Conservation (phyloP, 2,329 filamentous ascomycete genomes). For the Boeremia exigua region DNA sequence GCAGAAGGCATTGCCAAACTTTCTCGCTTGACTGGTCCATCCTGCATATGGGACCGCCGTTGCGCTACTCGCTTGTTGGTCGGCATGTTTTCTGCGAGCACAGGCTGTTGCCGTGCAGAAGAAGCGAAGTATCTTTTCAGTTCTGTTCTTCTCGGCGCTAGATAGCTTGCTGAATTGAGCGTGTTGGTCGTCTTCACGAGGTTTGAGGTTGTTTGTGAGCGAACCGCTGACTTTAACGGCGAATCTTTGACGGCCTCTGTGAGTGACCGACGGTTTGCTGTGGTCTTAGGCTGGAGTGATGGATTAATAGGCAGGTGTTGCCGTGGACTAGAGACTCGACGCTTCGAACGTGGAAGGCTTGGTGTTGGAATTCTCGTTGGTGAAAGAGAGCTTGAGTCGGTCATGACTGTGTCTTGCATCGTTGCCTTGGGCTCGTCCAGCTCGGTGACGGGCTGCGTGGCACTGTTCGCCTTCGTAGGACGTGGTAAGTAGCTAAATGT, state of each 20-base stretch:
- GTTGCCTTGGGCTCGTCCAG: slow-evolving; percentile 13
- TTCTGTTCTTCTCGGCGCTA: slow-evolving; percentile 27
- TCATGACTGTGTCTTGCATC: background rate
- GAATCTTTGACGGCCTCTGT: slow-evolving; percentile 9
- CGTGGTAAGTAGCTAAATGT: slow-evolving; percentile 45
- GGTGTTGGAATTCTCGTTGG: slow-evolving; percentile 41
- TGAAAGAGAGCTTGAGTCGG: slow-evolving; percentile 11
- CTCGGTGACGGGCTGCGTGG: slow-evolving; percentile 7
- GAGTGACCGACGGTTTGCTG: slow-evolving; percentile 24
- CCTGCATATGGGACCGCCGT: slow-evolving; percentile 28
- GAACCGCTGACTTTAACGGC: slow-evolving; percentile 24
- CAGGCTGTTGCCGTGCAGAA: slow-evolving; percentile 14
- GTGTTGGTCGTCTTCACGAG: slow-evolving; percentile 25
- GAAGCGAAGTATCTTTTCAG: slow-evolving; percentile 17
- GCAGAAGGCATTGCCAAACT: slow-evolving; percentile 23
- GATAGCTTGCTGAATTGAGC: slow-evolving; percentile 18
- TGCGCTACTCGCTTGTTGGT: slow-evolving; percentile 20
- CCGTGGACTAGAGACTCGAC: slow-evolving; percentile 35
- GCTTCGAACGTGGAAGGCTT: slow-evolving; percentile 26
- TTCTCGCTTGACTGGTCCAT: slow-evolving; percentile 25
- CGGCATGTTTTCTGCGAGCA: slow-evolving; percentile 33
- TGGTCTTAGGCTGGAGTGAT: slow-evolving; percentile 26
- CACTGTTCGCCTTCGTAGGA: slow-evolving; percentile 22
- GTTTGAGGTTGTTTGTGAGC: slow-evolving; percentile 42
- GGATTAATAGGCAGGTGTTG: slow-evolving; percentile 27